Evolutionary conservation across 139 green algal genomes (phyloP).

Genomic region (Chlorella ohadii): DNA sequence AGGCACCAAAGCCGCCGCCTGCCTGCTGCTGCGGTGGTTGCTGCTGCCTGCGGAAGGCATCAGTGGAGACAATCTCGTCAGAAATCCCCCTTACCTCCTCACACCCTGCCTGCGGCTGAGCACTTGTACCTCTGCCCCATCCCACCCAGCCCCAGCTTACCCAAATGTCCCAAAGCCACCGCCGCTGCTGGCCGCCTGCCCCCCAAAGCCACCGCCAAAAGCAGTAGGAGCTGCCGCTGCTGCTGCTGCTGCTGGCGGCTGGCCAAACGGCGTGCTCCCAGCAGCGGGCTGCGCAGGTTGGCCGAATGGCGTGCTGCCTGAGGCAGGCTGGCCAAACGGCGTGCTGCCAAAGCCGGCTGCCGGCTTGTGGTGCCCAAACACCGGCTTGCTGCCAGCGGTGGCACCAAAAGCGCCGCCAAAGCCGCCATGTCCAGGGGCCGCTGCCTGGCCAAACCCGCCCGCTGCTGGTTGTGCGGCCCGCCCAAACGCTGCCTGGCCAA

Average conservation of each 20-base stretch:
- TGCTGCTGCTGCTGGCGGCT: not conserved
- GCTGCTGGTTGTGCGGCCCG: not conserved
- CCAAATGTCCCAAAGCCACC: no score
- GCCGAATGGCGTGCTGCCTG: conserved; percentile 19
- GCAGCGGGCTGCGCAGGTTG: not conserved
- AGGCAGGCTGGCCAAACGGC: conserved; percentile 18
- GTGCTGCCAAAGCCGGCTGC: conserved; percentile 25
- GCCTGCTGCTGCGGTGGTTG: no score
- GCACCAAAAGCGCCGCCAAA: conserved; percentile 33
- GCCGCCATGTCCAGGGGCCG: not conserved
- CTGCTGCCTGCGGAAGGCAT: not conserved
- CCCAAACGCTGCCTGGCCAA: conserved; percentile 18
- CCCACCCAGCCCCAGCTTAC: no score
- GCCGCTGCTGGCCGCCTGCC: no score
- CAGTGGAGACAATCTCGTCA: no score
- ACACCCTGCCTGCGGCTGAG: no score
- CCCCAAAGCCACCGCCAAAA: not conserved
- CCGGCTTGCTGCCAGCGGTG: not conserved
- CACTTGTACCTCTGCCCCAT: no score
- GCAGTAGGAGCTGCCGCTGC: no score
- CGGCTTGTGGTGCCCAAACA: conserved; percentile 19
- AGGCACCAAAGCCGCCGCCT: not conserved
- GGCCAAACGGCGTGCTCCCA: not conserved
- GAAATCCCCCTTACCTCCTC: no score
- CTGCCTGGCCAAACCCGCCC: conserved; percentile 26